Evolutionary conservation across 169 alveolate genomes (phyloP).

Genomic region (Eimeria acervulina): DNA sequence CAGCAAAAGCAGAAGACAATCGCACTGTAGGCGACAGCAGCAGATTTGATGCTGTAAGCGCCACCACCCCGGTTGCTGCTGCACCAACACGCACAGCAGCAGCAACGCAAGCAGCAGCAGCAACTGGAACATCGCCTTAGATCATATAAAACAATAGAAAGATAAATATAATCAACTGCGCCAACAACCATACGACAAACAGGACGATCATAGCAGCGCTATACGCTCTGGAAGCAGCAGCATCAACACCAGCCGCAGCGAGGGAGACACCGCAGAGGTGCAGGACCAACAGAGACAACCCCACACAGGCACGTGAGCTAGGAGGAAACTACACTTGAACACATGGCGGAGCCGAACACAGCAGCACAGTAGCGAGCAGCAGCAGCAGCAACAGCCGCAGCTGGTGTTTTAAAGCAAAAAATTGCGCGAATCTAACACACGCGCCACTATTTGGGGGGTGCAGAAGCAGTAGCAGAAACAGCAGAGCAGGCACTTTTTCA

Average conservation of each 20-base stretch:
- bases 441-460: too few species aligned
- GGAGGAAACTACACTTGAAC: neutral
- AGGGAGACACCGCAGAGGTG: neutral
- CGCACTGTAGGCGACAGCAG: slow-evolving; percentile 48
- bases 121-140: neutral
- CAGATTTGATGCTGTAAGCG: slow-evolving; percentile 41
- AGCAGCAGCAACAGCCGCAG: neutral
- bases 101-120: slow-evolving; percentile 14
- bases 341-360: neutral
- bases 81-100: neutral
- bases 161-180: neutral
- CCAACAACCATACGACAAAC: too few species aligned
- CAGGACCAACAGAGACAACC: neutral
- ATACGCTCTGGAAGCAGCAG: neutral
- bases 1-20: slow-evolving; percentile 60
- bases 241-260: neutral
- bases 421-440: neutral
- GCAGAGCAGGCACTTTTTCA: neutral
- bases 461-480: neutral
- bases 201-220: too few species aligned
- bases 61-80: slow-evolving; percentile 59
- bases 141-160: neutral
- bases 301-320: neutral
- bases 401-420: neutral
- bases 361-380: neutral